These are phyloP conservation scores for Flueggea neowawraea DNA, from an alignment of 441 rosid genomes.

Conservation along the genomic window DNA sequence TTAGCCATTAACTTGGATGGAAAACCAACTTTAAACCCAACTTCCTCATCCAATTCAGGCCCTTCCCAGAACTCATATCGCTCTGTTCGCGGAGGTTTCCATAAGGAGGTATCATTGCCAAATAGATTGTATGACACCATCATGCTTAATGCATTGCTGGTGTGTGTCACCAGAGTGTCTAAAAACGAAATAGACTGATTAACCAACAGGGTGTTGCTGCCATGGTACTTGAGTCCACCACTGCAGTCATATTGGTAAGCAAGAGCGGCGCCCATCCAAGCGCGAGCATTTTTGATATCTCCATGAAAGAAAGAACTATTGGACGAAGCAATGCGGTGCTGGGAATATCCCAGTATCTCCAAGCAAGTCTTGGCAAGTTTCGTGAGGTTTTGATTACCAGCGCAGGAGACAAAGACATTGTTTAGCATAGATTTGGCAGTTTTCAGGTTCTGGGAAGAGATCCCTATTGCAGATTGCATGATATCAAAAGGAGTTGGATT, in stretches of 20 bases:
- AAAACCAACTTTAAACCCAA: constrained; percentile 27
- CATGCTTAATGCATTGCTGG: constrained; percentile 81
- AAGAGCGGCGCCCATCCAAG: constrained; percentile 81
- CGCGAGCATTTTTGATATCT: constrained; percentile 61
- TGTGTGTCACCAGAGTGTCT: constrained; percentile 32
- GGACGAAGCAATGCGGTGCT: constrained; percentile 40
- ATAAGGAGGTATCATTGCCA: constrained; percentile 45
- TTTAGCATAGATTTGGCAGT: constrained; percentile 44
- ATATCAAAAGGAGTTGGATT: constrained; percentile 53
- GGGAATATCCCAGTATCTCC: constrained; percentile 46
- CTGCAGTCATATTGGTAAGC: constrained; percentile 72
- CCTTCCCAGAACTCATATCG: constrained; percentile 76
- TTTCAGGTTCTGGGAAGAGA: constrained; percentile 50
- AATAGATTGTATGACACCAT: constrained; percentile 51
- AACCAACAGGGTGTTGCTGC: constrained; percentile 42
- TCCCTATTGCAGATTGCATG: constrained; percentile 52
- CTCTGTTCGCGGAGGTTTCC: constrained; percentile 69
- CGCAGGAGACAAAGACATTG: constrained; percentile 41
- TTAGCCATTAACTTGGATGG: constrained; percentile 46
- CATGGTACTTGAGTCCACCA: constrained; percentile 55
- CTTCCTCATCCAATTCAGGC: constrained; percentile 15
- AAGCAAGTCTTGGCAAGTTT: constrained; percentile 45
- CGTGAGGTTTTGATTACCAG: constrained; percentile 44
- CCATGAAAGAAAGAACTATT: constrained; percentile 20
- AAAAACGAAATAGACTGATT: constrained; percentile 47